Evolutionary conservation across 345 rosid species (phyloP).

Genomic region (Eucalyptus curtisii): DNA sequence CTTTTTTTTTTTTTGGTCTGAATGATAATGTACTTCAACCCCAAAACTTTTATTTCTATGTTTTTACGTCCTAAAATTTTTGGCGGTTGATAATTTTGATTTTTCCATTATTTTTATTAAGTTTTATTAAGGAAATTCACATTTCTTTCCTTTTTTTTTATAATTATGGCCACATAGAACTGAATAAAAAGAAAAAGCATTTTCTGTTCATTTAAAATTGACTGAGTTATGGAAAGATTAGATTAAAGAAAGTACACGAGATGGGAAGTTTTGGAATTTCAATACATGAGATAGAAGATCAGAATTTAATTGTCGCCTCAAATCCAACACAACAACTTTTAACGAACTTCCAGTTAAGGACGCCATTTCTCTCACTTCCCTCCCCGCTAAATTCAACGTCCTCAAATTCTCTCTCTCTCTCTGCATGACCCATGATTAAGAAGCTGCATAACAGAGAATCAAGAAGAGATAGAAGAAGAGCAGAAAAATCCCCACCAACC

Average conservation of each 20-base stretch:
- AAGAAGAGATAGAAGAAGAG: neutral
- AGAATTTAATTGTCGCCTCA: neutral
- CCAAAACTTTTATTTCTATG: neutral
- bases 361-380: neutral
- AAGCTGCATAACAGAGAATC: neutral
- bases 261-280: neutral
- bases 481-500: conserved; percentile 37
- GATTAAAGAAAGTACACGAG: neutral
- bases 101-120: neutral
- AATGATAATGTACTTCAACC: neutral
- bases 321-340: neutral
- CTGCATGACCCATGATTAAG: neutral
- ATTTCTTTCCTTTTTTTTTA: too few relatives aligned
- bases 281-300: neutral
- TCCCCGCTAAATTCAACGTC: neutral
- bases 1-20: too few relatives aligned
- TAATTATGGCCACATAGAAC: neutral
- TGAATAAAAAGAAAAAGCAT: neutral
- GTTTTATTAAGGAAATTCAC: neutral
- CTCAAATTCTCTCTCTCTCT: neutral
- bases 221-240: neutral
- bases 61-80: neutral
- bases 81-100: neutral
- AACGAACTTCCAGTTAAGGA: neutral
- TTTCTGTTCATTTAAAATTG: neutral